phyloP scores from a whole-genome alignment of 2,329 filamentous ascomycete genomes.

The Scolecobasidium constrictum region DNA sequence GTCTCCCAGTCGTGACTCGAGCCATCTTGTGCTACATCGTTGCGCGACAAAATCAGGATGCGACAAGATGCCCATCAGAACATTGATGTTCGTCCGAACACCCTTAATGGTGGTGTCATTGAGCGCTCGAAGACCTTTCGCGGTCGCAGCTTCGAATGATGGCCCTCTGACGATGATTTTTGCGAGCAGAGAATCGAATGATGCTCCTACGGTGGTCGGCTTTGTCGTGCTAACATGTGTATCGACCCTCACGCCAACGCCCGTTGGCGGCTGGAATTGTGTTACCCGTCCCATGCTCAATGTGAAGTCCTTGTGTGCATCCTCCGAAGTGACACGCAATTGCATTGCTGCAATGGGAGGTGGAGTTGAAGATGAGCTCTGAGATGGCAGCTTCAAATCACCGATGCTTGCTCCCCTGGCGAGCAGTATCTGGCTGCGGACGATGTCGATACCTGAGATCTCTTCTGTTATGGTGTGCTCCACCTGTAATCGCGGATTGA shows the following conservation, averaged over 20 bases:
- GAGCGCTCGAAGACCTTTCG: conserved; percentile 44
- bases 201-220: conserved; percentile 36
- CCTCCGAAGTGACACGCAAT: conserved; percentile 47
- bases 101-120: conserved; percentile 45
- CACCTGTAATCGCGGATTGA: conserved; percentile 79
- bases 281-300: conserved; percentile 50
- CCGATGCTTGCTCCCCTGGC: conserved; percentile 38
- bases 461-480: conserved; percentile 90
- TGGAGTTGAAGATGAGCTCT: conserved; percentile 20
- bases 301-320: conserved; percentile 41
- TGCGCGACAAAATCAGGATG: conserved; percentile 39
- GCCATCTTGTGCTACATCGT: conserved; percentile 45
- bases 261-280: conserved; percentile 42
- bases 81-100: conserved; percentile 46
- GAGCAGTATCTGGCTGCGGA: conserved; percentile 79
- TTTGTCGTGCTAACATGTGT: conserved; percentile 37
- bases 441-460: conserved; percentile 66
- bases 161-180: conserved; percentile 48
- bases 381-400: conserved; percentile 21
- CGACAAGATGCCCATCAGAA: conserved; percentile 43
- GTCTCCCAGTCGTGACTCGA: conserved; percentile 37
- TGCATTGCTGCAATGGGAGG: conserved; percentile 40
- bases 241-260: conserved; percentile 48
- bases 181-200: conserved; percentile 49
- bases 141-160: conserved; percentile 40